These are phyloP conservation scores for Coelastrella sp. DNA, from an alignment of 139 green algal genomes.

Conservation along the genomic window DNA sequence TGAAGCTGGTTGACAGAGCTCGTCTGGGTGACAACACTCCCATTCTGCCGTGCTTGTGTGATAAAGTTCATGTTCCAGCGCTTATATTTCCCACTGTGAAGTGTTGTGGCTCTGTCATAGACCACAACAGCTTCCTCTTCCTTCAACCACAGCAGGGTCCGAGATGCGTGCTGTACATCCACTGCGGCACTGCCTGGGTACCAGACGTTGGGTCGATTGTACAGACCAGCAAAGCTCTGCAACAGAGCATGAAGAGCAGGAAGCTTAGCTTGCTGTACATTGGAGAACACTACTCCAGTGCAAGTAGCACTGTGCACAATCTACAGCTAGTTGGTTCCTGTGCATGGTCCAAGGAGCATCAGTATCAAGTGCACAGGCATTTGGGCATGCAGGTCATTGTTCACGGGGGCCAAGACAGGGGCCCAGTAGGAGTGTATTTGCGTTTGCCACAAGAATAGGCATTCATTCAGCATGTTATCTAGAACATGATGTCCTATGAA, in stretches of 20 bases:
- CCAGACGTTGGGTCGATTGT: slow-evolving; percentile 29
- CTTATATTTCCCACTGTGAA: background rate
- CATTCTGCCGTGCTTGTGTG: background rate
- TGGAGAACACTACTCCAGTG: no score
- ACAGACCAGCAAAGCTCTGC: slow-evolving; percentile 19
- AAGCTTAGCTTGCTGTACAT: no score
- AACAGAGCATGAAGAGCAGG: background rate
- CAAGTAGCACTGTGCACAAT: no score
- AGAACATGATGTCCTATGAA: no score
- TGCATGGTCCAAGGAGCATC: no score
- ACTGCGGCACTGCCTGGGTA: slow-evolving; percentile 14
- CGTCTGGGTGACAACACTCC: background rate
- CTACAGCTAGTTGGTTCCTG: no score
- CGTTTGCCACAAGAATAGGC: no score
- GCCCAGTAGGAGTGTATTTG: no score
- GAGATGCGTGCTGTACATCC: slow-evolving; percentile 22
- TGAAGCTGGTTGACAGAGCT: background rate
- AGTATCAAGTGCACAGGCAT: no score
- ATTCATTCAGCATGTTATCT: no score
- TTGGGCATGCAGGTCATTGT: no score
- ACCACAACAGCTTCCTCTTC: background rate
- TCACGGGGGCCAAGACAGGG: no score
- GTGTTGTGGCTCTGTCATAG: background rate
- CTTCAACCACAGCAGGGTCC: slow-evolving; percentile 8
- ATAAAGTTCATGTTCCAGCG: background rate